phyloP scores from a whole-genome alignment of 2,329 filamentous ascomycete genomes.

The Pestalotiopsis sp. region DNA sequence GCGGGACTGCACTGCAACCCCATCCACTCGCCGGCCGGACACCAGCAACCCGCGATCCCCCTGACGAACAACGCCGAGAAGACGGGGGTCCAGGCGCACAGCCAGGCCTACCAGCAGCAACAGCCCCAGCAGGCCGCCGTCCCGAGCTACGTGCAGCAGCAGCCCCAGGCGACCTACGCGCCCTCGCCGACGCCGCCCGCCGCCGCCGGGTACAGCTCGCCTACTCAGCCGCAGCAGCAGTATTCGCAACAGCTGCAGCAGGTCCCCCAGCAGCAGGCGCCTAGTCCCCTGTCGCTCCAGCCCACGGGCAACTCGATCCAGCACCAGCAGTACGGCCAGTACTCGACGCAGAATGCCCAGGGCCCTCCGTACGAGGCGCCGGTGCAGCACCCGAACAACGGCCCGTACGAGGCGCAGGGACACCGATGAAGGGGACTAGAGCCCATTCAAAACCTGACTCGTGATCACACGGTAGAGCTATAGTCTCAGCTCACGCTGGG shows the following conservation, averaged over 20 bases:
- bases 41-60: constrained; percentile 6
- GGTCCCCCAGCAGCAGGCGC: constrained; percentile 16
- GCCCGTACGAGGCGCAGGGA: constrained; percentile 22
- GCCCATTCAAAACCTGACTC: too few relatives aligned
- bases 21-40: constrained; percentile 23
- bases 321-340: constrained; percentile 12
- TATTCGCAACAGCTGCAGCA: constrained; percentile 16
- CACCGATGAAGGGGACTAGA: constrained; percentile 4
- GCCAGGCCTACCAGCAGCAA: constrained; percentile 17
- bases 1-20: constrained; percentile 43
- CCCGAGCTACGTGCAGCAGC: constrained; percentile 3
- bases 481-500: too few relatives aligned
- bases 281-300: constrained; percentile 21
- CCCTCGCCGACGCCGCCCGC: constrained; percentile 15
- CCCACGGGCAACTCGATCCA: constrained; percentile 20
- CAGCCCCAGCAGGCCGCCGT: constrained; percentile 6
- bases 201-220: background rate
- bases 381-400: background rate
- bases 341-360: constrained; percentile 16
- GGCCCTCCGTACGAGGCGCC: constrained; percentile 2
- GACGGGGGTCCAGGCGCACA: constrained; percentile 29
- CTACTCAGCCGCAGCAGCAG: constrained; percentile 18
- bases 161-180: constrained; percentile 4
- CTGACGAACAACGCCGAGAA: constrained; percentile 27
- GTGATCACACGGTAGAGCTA: too few relatives aligned